Conservation (phyloP, 306 rosid species). For the Acmispon strigosus region DNA sequence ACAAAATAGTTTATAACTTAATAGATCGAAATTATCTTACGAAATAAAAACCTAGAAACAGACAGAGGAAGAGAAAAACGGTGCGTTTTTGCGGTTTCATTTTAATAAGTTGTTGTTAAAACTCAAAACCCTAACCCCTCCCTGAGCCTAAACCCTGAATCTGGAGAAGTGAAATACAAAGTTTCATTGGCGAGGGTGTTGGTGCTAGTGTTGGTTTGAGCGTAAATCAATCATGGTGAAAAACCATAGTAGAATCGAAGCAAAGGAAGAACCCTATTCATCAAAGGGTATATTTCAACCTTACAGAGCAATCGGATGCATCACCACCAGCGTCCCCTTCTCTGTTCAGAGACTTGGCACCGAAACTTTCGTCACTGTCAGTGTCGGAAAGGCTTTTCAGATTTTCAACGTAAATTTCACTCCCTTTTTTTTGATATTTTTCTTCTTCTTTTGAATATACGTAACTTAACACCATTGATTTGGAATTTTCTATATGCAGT, state of each 20-base stretch:
- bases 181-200: background rate
- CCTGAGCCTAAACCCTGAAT: background rate
- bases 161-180: background rate
- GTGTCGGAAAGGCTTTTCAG: slow-evolving; percentile 88
- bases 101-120: background rate
- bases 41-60: no score
- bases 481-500: slow-evolving; percentile 35
- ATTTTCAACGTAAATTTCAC: slow-evolving; percentile 53
- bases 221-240: background rate
- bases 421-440: background rate
- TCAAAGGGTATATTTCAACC: slow-evolving; percentile 60
- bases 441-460: background rate
- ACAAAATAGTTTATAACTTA: no score
- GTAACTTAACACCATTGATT: background rate
- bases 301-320: slow-evolving; percentile 80
- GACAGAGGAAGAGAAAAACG: background rate
- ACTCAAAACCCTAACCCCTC: slow-evolving; percentile 9
- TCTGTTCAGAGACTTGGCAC: slow-evolving; percentile 82
- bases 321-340: slow-evolving; percentile 63
- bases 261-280: slow-evolving; percentile 25
- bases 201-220: background rate
- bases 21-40: no score
- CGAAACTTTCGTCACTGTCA: slow-evolving; percentile 82
- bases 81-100: background rate
- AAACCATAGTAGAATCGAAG: background rate